Evolutionary conservation across 2,329 filamentous ascomycete genomes (phyloP).

Genomic region (Dothideomycetes sp.): DNA sequence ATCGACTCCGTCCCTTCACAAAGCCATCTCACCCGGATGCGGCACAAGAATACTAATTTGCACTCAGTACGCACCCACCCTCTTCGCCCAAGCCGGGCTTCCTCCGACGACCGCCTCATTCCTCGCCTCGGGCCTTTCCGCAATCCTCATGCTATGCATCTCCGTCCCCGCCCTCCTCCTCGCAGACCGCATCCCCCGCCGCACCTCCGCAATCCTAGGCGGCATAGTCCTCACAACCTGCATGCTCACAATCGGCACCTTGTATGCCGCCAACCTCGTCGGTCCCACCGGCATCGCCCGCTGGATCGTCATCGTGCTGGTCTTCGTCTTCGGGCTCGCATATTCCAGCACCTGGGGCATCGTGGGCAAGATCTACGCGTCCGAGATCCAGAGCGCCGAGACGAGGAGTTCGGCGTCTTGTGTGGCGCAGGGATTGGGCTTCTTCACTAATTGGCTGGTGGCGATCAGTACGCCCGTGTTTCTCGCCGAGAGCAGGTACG

Average conservation of each 20-base stretch:
- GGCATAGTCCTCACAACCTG: constrained; percentile 38
- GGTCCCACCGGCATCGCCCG: constrained; percentile 17
- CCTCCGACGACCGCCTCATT: constrained; percentile 40
- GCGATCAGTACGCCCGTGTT: constrained; percentile 38
- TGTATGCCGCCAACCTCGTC: constrained; percentile 32
- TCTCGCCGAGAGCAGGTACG: constrained; percentile 27
- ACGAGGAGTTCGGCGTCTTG: constrained; percentile 44
- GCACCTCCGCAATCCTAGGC: constrained; percentile 42
- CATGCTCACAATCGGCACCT: constrained; percentile 43
- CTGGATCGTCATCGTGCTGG: constrained; percentile 39
- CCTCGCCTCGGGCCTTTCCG: constrained; percentile 48
- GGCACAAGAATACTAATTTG: too few species aligned
- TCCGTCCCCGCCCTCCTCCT: constrained; percentile 44
- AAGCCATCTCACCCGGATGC: too few species aligned
- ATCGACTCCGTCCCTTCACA: not conserved
- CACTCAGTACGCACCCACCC: constrained; percentile 47
- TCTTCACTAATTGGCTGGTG: constrained; percentile 27
- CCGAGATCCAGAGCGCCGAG: constrained; percentile 44
- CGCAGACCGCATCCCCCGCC: constrained; percentile 45
- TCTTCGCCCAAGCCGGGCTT: constrained; percentile 47
- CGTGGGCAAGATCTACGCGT: constrained; percentile 44
- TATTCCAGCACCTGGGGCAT: constrained; percentile 43
- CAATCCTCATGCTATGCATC: constrained; percentile 42
- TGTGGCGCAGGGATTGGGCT: constrained; percentile 42
- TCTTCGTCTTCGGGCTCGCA: constrained; percentile 37